A percentile compares a stretch with the other conserved stretches of the same genome.
Conservation (phyloP, 441 rosid species). For the Flueggea neowawraea region DNA sequence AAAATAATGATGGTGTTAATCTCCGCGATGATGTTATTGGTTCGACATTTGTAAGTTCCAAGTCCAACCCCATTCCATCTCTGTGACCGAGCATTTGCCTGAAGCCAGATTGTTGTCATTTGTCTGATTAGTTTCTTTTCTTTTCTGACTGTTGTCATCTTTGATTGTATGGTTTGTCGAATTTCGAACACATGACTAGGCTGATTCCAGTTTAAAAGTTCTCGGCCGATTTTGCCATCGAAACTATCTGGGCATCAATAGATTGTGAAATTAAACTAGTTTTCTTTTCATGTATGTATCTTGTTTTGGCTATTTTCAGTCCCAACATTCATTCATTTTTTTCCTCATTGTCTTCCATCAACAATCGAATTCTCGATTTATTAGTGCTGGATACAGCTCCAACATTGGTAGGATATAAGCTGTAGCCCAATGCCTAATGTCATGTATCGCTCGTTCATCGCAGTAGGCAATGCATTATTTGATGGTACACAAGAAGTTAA, state of each 20-base stretch:
- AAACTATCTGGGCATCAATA: background rate
- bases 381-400: too few relatives aligned
- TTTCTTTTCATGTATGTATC: too few relatives aligned
- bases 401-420: too few relatives aligned
- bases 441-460: too few relatives aligned
- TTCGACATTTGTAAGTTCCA: conserved; percentile 32
- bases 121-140: background rate
- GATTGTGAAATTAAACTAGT: conserved; percentile 12
- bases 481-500: too few relatives aligned
- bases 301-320: too few relatives aligned
- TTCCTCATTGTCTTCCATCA: too few relatives aligned
- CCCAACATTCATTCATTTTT: too few relatives aligned
- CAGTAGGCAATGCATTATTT: too few relatives aligned
- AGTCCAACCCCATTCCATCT: conserved; percentile 29
- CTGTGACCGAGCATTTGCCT: conserved; percentile 9
- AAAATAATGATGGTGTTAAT: conserved; percentile 25
- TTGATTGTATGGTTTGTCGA: background rate
- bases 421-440: too few relatives aligned
- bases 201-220: background rate
- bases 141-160: conserved; percentile 2
- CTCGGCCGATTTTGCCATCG: too few relatives aligned
- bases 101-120: background rate
- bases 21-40: conserved; percentile 33
- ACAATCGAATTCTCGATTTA: too few relatives aligned
- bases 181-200: conserved; percentile 6